Evolutionary conservation across 2,329 filamentous ascomycete species (phyloP).

Genomic region (Cercospora sp.): DNA sequence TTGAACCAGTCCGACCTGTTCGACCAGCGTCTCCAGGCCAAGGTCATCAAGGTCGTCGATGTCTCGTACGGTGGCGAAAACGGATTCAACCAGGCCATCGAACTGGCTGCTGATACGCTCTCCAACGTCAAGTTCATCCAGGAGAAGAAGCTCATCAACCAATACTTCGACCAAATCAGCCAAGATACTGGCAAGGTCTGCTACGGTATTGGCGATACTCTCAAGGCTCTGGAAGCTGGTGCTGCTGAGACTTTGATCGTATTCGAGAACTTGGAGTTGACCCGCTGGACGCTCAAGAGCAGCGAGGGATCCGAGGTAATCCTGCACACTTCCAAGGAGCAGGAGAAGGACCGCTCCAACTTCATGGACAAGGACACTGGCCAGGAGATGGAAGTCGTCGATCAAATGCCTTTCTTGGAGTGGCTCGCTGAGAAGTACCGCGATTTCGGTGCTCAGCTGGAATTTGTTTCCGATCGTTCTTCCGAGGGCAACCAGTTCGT

Average conservation of each 20-base stretch:
- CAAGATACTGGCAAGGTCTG: slow-evolving; percentile 96
- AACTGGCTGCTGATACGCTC: slow-evolving; percentile 89
- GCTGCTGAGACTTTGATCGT: slow-evolving; percentile 94
- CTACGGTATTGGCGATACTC: slow-evolving; percentile 96
- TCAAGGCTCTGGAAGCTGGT: slow-evolving; percentile 94
- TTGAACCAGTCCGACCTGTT: slow-evolving; percentile 97
- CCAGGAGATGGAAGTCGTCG: slow-evolving; percentile 92
- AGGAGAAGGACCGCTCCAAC: slow-evolving; percentile 74
- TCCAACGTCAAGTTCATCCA: slow-evolving; percentile 99
- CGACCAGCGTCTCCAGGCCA: slow-evolving; percentile 82
- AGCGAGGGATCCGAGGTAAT: slow-evolving; percentile 70
- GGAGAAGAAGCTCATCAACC: slow-evolving; percentile 99
- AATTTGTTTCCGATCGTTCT: slow-evolving; percentile 96
- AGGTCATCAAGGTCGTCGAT: slow-evolving; percentile 99
- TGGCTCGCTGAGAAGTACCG: slow-evolving; percentile 99
- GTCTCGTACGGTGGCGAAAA: slow-evolving; percentile 99
- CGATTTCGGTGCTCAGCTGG: slow-evolving; percentile 91
- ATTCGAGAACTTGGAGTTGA: slow-evolving; percentile 95
- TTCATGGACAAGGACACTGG: slow-evolving; percentile 97
- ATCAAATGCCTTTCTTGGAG: slow-evolving; percentile 92
- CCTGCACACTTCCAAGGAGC: slow-evolving; percentile 83
- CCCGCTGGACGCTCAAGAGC: slow-evolving; percentile 84
- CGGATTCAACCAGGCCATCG: slow-evolving; percentile 99
- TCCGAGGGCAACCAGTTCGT: slow-evolving; percentile 99
- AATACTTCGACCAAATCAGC: slow-evolving; percentile 98